A percentile compares a stretch with the other conserved stretches of the same genome.
Evolutionary conservation across 2,329 filamentous ascomycete genomes (phyloP).

Genomic region (Emericellopsis atlantica): DNA sequence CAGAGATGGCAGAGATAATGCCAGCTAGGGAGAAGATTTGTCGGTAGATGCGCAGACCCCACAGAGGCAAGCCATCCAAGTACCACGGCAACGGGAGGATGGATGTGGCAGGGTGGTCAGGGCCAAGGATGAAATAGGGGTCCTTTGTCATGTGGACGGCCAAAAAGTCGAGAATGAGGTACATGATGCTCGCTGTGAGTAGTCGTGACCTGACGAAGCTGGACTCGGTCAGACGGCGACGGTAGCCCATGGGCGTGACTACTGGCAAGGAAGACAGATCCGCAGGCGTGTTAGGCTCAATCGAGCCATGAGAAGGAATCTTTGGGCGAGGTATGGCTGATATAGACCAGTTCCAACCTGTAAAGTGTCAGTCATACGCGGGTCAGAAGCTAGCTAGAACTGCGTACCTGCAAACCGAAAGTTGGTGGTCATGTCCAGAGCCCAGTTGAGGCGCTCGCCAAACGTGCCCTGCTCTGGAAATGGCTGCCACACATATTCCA

Average conservation of each 20-base stretch:
- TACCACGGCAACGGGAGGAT: conserved; percentile 26
- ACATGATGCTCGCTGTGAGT: conserved; percentile 37
- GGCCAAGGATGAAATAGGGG: conserved; percentile 57
- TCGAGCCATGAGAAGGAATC: conserved; percentile 12
- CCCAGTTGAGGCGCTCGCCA: conserved; percentile 38
- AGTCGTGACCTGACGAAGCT: conserved; percentile 33
- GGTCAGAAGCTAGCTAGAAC: too few species aligned
- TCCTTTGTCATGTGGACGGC: conserved; percentile 62
- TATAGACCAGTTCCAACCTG: conserved; percentile 47
- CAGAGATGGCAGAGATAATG: conserved; percentile 47
- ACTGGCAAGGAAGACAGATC: conserved; percentile 27
- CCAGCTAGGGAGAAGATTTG: conserved; percentile 40
- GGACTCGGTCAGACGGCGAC: conserved; percentile 24
- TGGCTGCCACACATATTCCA: conserved; percentile 44
- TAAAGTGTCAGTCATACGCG: neutral
- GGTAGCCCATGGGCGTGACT: conserved; percentile 30
- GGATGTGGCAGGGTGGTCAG: conserved; percentile 16
- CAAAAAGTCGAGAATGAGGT: conserved; percentile 56
- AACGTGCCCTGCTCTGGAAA: conserved; percentile 40
- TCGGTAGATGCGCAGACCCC: conserved; percentile 41
- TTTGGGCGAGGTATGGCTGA: conserved; percentile 33
- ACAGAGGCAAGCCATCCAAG: conserved; percentile 25
- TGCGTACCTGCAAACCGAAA: conserved; percentile 40
- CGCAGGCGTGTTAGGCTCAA: conserved; percentile 19
- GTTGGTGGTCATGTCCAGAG: conserved; percentile 37